These are phyloP conservation scores for Cymbopogon flexuosus DNA, from an alignment of 202 grass and related monocot genomes.

Conservation along the genomic window DNA sequence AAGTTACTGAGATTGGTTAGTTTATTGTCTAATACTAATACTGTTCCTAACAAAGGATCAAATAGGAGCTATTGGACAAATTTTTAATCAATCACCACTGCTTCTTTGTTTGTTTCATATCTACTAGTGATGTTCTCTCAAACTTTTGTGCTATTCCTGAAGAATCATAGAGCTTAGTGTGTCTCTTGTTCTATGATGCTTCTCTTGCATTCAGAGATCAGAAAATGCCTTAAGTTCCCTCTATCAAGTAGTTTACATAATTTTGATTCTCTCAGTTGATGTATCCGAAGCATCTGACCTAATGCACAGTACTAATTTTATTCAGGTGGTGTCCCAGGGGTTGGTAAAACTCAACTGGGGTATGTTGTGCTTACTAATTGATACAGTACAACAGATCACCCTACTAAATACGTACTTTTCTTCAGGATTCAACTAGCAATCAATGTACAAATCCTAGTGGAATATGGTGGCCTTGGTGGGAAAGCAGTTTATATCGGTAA, in stretches of 20 bases:
- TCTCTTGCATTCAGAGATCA: neutral
- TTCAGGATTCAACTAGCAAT: conserved; percentile 91
- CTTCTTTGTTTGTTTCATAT: conserved; percentile 10
- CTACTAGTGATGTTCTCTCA: neutral
- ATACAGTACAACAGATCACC: neutral
- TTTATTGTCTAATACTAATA: neutral
- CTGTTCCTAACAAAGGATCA: neutral
- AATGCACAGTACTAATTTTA: conserved; percentile 25
- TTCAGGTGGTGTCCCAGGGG: conserved; percentile 91
- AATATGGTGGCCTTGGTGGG: conserved; percentile 76
- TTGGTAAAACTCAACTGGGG: conserved; percentile 98
- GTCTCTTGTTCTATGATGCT: neutral
- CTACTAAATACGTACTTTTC: conserved; percentile 28
- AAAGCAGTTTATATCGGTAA: conserved; percentile 96
- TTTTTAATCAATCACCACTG: conserved; percentile 7
- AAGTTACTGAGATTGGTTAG: conserved; percentile 91
- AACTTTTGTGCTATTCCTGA: neutral
- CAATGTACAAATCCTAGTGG: conserved; percentile 83
- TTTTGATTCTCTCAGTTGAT: conserved; percentile 9
- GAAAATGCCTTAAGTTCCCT: neutral
- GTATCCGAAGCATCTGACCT: conserved; percentile 21
- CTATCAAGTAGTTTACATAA: neutral
- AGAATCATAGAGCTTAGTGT: neutral
- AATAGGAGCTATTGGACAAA: neutral
- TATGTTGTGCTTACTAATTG: conserved; percentile 33